Evolutionary conservation across 805 yeast genomes (phyloP).

Genomic region (Cyberlindnera nakhonratchasimensis): DNA sequence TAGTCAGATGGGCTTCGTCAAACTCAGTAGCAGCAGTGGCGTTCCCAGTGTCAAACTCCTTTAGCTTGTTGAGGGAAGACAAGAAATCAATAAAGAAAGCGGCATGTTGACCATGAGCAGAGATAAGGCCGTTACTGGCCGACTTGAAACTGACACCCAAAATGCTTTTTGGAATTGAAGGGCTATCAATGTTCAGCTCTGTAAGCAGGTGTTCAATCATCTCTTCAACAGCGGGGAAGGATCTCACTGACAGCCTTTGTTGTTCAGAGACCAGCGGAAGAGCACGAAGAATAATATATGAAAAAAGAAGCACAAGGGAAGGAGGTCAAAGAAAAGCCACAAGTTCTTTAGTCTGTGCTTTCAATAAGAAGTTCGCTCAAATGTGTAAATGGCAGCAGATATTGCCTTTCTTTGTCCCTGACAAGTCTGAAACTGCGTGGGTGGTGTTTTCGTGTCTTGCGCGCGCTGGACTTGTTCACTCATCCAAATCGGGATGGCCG

Average conservation of each 20-base stretch:
- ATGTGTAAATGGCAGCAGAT: background rate
- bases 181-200: conserved; percentile 1
- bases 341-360: background rate
- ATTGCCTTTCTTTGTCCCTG: conserved; percentile 3
- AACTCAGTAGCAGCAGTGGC: too few relatives aligned
- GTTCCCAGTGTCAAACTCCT: background rate
- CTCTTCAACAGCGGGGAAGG: too few relatives aligned
- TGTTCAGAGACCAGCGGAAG: too few relatives aligned
- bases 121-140: background rate
- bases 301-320: background rate
- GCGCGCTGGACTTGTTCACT: too few relatives aligned
- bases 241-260: too few relatives aligned
- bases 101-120: background rate
- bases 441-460: background rate
- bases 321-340: too few relatives aligned
- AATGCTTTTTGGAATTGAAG: background rate
- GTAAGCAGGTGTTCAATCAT: conserved; percentile 1
- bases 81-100: background rate
- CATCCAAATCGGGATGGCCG: too few relatives aligned
- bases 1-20: background rate
- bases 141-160: background rate
- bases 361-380: background rate
- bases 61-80: conserved; percentile 14
- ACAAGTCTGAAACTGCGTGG: conserved; percentile 9
- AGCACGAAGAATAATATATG: background rate